Evolutionary conservation across 148 eudicot genomes (phyloP), one percentile per base, ranked within the genome.

Genomic region (Nepenthes gracilis): DNA sequence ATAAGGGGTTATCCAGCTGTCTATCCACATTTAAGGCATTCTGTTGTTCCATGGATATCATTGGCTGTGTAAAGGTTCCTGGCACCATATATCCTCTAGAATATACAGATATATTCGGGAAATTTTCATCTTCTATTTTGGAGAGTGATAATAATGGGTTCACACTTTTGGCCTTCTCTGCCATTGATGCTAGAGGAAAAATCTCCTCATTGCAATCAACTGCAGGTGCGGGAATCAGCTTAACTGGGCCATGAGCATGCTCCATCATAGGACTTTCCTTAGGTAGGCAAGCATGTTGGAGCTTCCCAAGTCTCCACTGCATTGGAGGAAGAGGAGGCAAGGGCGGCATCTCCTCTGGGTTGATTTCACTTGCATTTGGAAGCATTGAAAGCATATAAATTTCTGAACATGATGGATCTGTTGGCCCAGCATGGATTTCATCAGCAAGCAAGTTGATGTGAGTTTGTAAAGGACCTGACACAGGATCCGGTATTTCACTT

Each of bases 251-350:
- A 50, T 9, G 33, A 57, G 60, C 64, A 37, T 65, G 64, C 50
- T 43, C 72, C 52, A 47, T 58, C 57, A 54, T 47, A 38, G 63
- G 79, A 43, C 72, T 67, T 65, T 53, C 79, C 3, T 75, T 60
- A 77, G 69, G 62, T 52, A 70, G 60, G 36, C 80, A 66, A 66
- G 75, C 59, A 64, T 79, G 72, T 62, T 70, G 86, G 63, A 74
- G 73, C 74, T 68, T 88, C 54, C 89, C 91, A 64, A 83, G 59
- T 74, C 88, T 86, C 99, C 99, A 89, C 64, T 93, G 96, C 74
- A 84, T 75, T 14, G 99, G 99, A 65, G 99, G 99, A 73, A 93
- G 84, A 74, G 98, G 99, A 54, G 99, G 99, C 71, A 93, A 70
- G 12, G 99, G 95, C 47, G 95, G 96, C 75, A 80, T 69, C 65